Conservation (phyloP, 345 rosid genomes). For the Schrenkiella parvula region DNA sequence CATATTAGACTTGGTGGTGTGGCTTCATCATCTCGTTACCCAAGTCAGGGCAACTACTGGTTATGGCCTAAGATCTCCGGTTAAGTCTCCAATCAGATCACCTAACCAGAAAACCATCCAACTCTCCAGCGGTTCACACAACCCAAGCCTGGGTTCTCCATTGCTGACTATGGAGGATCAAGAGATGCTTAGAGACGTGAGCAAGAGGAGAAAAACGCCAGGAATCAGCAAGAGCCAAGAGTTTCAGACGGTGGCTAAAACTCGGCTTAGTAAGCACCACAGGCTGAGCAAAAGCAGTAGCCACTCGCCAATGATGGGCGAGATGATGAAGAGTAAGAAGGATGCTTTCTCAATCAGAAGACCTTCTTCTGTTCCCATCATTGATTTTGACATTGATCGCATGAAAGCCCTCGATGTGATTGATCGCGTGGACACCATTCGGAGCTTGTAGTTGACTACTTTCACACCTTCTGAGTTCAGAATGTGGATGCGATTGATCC, state of each 20-base stretch:
- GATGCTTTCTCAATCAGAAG: conserved; percentile 64
- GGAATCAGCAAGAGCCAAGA: conserved; percentile 99
- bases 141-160: conserved; percentile 45
- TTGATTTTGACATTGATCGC: conserved; percentile 71
- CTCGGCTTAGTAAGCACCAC: conserved; percentile 63
- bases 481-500: not conserved
- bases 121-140: conserved; percentile 37
- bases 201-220: conserved; percentile 74
- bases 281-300: conserved; percentile 91
- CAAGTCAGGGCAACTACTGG: conserved; percentile 69
- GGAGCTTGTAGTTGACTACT: conserved; percentile 38
- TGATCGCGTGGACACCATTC: conserved; percentile 79
- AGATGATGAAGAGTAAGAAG: conserved; percentile 40
- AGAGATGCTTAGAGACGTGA: conserved; percentile 90
- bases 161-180: conserved; percentile 71
- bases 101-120: conserved; percentile 58
- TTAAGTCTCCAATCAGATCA: conserved; percentile 83
- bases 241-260: conserved; percentile 60
- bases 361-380: conserved; percentile 65
- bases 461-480: not conserved
- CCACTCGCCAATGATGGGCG: conserved; percentile 64
- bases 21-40: conserved; percentile 86
- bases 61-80: conserved; percentile 65
- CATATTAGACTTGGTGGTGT: conserved; percentile 77
- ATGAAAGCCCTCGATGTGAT: conserved; percentile 84